These are phyloP conservation scores for Coemansia sp. DNA, from an alignment of 192 early-diverging fungal genomes.

Conservation along the genomic window DNA sequence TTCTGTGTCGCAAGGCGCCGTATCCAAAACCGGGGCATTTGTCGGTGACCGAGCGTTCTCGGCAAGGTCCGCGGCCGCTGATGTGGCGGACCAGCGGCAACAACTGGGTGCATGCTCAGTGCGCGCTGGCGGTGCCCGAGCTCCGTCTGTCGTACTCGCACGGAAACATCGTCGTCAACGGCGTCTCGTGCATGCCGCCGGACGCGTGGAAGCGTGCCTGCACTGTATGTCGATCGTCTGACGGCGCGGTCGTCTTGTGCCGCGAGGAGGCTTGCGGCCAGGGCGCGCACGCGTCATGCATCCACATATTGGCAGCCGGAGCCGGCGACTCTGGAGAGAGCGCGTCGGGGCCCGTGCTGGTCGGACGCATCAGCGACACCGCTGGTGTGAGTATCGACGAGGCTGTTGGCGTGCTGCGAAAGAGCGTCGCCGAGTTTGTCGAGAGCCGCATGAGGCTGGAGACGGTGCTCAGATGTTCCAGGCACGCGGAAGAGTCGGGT, in stretches of 20 bases:
- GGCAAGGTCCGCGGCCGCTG: slow-evolving; percentile 30
- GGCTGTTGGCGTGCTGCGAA: background rate
- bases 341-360: background rate
- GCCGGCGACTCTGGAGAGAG: background rate
- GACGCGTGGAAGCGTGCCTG: slow-evolving; percentile 35
- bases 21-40: background rate
- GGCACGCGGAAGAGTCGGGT: slow-evolving; percentile 5
- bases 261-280: slow-evolving; percentile 13
- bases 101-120: slow-evolving; percentile 75
- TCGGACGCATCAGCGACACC: background rate
- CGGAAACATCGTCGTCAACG: slow-evolving; percentile 30
- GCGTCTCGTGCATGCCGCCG: slow-evolving; percentile 22
- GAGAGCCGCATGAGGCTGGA: background rate
- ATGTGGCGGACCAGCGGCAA: slow-evolving; percentile 70
- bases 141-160: slow-evolving; percentile 39
- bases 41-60: background rate
- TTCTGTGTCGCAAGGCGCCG: slow-evolving; percentile 56
- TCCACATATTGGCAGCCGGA: background rate
- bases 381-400: background rate
- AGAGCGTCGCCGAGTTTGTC: slow-evolving; percentile 10
- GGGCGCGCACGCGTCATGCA: slow-evolving; percentile 32
- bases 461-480: slow-evolving; percentile 13
- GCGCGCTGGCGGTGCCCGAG: slow-evolving; percentile 61
- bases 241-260: slow-evolving; percentile 29
- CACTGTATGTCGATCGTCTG: slow-evolving; percentile 15